Evolutionary conservation across 78 protist genomes (phyloP).

Genomic region (Isochrysis galbana): DNA sequence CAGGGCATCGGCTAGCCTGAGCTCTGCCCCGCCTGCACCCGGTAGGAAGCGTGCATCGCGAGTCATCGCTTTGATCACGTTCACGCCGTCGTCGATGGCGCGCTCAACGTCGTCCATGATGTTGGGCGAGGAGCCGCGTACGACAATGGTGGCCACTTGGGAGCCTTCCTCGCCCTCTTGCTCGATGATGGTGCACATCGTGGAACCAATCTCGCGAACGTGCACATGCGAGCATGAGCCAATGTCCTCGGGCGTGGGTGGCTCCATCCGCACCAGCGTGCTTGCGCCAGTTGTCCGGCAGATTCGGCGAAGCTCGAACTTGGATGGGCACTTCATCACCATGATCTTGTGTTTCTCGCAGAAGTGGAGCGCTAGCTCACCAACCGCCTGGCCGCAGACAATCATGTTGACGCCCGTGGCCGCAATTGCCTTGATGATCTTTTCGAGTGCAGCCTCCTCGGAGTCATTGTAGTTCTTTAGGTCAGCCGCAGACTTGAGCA

Average conservation of each 20-base stretch:
- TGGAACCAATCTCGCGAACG: constrained; percentile 72
- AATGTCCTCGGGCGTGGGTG: constrained; percentile 89
- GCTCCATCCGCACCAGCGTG: constrained; percentile 85
- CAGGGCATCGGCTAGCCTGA: constrained; percentile 76
- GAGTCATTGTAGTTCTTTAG: constrained; percentile 73
- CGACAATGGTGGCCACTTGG: neutral
- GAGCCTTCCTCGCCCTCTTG: constrained; percentile 30
- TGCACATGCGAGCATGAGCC: constrained; percentile 80
- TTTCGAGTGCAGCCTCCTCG: constrained; percentile 86
- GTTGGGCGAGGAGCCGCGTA: constrained; percentile 80
- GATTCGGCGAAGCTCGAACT: constrained; percentile 96
- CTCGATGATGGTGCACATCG: constrained; percentile 69
- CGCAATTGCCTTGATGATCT: constrained; percentile 77
- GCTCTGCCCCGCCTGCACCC: constrained; percentile 98
- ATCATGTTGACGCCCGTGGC: constrained; percentile 92
- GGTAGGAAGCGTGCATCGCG: constrained; percentile 87
- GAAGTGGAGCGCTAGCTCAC: constrained; percentile 97
- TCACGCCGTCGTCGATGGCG: constrained; percentile 94
- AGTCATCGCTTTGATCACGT: constrained; percentile 80
- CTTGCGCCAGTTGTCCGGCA: constrained; percentile 88
- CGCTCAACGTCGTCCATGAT: constrained; percentile 96
- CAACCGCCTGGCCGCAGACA: constrained; percentile 80
- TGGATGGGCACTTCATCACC: constrained; percentile 76
- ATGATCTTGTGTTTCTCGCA: constrained; percentile 82
- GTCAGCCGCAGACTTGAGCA: constrained; percentile 85